A percentile compares a stretch with the other conserved stretches of the same genome.
Evolutionary conservation across 305 asterid genomes (phyloP).

Genomic region (Rubia tinctorum): DNA sequence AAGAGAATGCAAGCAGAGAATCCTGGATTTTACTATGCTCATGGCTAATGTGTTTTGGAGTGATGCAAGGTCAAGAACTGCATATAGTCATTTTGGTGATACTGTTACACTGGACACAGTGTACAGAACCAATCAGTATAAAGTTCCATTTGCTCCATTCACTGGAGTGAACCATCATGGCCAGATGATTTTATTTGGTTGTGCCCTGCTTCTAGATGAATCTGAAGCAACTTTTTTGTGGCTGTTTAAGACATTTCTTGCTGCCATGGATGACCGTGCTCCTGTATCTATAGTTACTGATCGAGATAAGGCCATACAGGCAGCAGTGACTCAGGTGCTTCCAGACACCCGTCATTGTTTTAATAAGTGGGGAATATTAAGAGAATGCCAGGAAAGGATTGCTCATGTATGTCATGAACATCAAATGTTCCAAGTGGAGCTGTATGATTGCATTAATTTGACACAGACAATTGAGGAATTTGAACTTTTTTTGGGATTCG

Average conservation of each 20-base stretch:
- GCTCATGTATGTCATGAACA: slow-evolving; percentile 53
- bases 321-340: slow-evolving; percentile 62
- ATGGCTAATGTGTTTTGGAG: slow-evolving; percentile 92
- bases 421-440: slow-evolving; percentile 71
- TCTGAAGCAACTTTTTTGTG: slow-evolving; percentile 77
- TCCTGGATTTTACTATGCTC: slow-evolving; percentile 84
- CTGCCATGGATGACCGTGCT: slow-evolving; percentile 61
- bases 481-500: slow-evolving; percentile 62
- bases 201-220: slow-evolving; percentile 78
- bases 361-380: slow-evolving; percentile 71
- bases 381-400: slow-evolving; percentile 76
- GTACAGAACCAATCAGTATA: slow-evolving; percentile 54
- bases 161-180: slow-evolving; percentile 94
- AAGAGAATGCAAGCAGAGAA: slow-evolving; percentile 90
- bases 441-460: slow-evolving; percentile 70
- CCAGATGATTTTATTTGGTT: slow-evolving; percentile 71
- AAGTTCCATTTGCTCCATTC: slow-evolving; percentile 76
- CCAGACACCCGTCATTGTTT: slow-evolving; percentile 65
- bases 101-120: slow-evolving; percentile 63
- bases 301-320: slow-evolving; percentile 52
- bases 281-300: slow-evolving; percentile 71
- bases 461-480: slow-evolving; percentile 78
- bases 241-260: slow-evolving; percentile 81
- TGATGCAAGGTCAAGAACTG: slow-evolving; percentile 80
- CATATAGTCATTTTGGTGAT: slow-evolving; percentile 77